Evolutionary conservation across 2,329 filamentous ascomycete species (phyloP).

Genomic region (Rhinocladiella mackenziei): DNA sequence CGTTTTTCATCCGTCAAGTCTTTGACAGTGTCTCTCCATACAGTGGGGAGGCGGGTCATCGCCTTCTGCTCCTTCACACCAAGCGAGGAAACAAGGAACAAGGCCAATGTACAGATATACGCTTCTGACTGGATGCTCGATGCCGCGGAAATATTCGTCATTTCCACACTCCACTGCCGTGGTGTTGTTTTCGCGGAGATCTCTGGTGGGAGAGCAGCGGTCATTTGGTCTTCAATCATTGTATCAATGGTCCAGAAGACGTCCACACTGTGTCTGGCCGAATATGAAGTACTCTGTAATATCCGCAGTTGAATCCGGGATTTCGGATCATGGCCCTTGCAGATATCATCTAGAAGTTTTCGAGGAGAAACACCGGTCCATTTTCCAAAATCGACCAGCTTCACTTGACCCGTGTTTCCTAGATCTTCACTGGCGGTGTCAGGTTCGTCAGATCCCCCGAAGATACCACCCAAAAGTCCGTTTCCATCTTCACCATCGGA

Average conservation of each 20-base stretch:
- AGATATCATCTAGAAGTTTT: slow-evolving; percentile 79
- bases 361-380: slow-evolving; percentile 72
- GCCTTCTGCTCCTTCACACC: slow-evolving; percentile 82
- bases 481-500: slow-evolving; percentile 41
- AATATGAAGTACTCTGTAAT: slow-evolving; percentile 69
- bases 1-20: slow-evolving; percentile 72
- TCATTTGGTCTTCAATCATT: slow-evolving; percentile 53
- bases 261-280: slow-evolving; percentile 68
- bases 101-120: slow-evolving; percentile 72
- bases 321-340: slow-evolving; percentile 67
- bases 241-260: slow-evolving; percentile 69
- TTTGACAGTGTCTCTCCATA: slow-evolving; percentile 81
- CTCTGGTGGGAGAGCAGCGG: slow-evolving; percentile 39
- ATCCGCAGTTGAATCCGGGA: slow-evolving; percentile 65
- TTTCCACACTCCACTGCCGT: slow-evolving; percentile 60
- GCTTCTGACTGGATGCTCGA: slow-evolving; percentile 78
- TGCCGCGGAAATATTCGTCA: slow-evolving; percentile 69
- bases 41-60: slow-evolving; percentile 68
- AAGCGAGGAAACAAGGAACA: slow-evolving; percentile 77
- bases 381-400: slow-evolving; percentile 78
- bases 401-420: slow-evolving; percentile 45
- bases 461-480: slow-evolving; percentile 57
- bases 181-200: slow-evolving; percentile 45
- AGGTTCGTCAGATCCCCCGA: slow-evolving; percentile 40
- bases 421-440: slow-evolving; percentile 9